phyloP scores from a whole-genome alignment of 805 yeast species.

The Candida dajiaensis region DNA sequence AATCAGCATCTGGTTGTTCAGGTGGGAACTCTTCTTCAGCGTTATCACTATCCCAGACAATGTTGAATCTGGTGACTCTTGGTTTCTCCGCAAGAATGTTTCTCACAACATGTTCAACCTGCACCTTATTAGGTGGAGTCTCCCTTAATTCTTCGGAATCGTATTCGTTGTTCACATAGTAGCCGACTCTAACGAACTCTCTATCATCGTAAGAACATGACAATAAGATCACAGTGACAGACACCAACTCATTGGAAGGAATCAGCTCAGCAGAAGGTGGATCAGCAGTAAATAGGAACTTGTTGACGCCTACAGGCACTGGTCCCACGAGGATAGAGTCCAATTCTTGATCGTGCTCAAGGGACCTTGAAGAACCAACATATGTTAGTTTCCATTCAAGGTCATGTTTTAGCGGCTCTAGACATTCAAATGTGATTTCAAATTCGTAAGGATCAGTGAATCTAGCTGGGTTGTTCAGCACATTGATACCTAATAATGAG shows the following conservation, averaged over 20 bases:
- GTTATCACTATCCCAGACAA: conserved; percentile 88
- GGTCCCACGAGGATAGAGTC: conserved; percentile 98
- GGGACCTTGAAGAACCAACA: conserved; percentile 90
- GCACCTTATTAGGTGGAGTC: conserved; percentile 90
- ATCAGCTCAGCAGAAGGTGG: conserved; percentile 95
- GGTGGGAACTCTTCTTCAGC: conserved; percentile 71
- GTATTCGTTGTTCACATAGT: conserved; percentile 95
- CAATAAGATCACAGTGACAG: conserved; percentile 88
- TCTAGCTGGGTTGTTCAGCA: conserved; percentile 89
- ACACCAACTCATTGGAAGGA: conserved; percentile 92
- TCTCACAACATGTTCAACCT: conserved; percentile 88
- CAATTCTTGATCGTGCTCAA: conserved; percentile 94
- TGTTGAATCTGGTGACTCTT: conserved; percentile 92
- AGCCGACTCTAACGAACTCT: conserved; percentile 96
- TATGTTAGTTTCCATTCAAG: conserved; percentile 96
- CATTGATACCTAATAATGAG: conserved; percentile 84
- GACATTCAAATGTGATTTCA: conserved; percentile 95
- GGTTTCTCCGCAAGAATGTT: conserved; percentile 97
- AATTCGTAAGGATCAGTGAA: conserved; percentile 92
- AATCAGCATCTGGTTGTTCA: conserved; percentile 61
- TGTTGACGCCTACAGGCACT: conserved; percentile 94
- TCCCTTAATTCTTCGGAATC: conserved; percentile 90
- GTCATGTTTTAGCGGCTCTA: conserved; percentile 80
- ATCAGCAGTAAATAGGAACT: conserved; percentile 88
- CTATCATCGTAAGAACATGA: conserved; percentile 91